A percentile compares a stretch with the other conserved stretches of the same genome.
phyloP scores from a whole-genome alignment of 257 asterid genomes.

The Solanum dulcamara region DNA sequence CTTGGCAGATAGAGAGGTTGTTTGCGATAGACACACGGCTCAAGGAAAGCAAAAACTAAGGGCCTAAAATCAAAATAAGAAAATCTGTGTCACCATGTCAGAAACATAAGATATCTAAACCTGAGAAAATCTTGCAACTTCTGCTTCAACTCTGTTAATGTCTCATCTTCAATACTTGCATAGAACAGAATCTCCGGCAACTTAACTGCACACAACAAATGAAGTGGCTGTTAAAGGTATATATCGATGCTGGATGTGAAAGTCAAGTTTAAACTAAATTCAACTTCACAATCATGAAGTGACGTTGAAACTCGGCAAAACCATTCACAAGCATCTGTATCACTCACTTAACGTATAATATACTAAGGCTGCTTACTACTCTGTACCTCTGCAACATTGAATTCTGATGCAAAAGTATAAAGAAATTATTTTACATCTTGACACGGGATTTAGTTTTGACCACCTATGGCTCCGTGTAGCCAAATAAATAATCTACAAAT shows the following conservation, averaged over 20 bases:
- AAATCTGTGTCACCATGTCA: background rate
- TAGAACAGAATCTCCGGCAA: conserved; percentile 48
- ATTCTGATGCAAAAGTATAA: background rate
- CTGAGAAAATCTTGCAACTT: conserved; percentile 43
- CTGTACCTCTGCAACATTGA: background rate
- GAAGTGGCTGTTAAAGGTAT: background rate
- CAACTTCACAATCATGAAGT: background rate
- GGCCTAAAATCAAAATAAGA: background rate
- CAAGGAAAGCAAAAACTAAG: background rate
- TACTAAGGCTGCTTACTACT: background rate
- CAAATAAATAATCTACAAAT: background rate
- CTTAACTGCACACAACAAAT: conserved; percentile 43
- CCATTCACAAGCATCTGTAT: background rate
- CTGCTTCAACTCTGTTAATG: conserved; percentile 36
- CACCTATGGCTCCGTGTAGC: background rate
- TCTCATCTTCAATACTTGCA: conserved; percentile 32
- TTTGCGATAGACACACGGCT: background rate
- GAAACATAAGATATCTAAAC: conserved; percentile 15
- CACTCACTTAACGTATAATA: background rate
- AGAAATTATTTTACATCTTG: background rate
- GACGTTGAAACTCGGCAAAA: background rate
- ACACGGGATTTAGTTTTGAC: background rate
- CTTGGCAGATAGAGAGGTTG: no score
- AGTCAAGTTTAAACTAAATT: background rate
- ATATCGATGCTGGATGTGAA: background rate